Evolutionary conservation across 2,329 filamentous ascomycete species (phyloP).

Genomic region (Mycosphaerelloides madeirae): DNA sequence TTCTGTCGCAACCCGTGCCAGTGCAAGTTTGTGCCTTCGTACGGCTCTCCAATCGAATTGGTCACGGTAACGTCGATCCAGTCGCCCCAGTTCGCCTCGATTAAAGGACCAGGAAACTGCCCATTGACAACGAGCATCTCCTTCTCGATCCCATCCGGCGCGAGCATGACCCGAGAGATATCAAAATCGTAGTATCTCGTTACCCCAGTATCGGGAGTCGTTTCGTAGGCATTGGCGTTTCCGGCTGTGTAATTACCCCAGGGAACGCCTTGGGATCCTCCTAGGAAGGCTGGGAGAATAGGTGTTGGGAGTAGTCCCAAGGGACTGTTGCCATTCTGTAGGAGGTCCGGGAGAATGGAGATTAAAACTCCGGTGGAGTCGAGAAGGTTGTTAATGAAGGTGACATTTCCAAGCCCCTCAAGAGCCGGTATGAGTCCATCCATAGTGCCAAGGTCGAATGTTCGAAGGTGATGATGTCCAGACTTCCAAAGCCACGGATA

Average conservation of each 20-base stretch:
- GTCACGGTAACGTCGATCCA: slow-evolving; percentile 29
- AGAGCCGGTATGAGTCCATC: slow-evolving; percentile 8
- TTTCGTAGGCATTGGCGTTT: slow-evolving; percentile 22
- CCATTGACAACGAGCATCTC: slow-evolving; percentile 22
- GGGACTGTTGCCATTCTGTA: slow-evolving; percentile 10
- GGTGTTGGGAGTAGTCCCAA: slow-evolving; percentile 11
- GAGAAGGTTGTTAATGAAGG: slow-evolving; percentile 18
- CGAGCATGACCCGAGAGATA: slow-evolving; percentile 15
- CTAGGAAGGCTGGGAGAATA: slow-evolving; percentile 11
- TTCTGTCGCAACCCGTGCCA: slow-evolving; percentile 39
- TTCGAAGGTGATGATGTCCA: too few species aligned
- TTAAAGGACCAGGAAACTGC: slow-evolving; percentile 23
- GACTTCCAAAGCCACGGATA: too few species aligned
- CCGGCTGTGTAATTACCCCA: slow-evolving; percentile 27
- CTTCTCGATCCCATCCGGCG: slow-evolving; percentile 22
- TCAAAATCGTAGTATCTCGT: slow-evolving; percentile 26
- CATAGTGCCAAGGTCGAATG: slow-evolving; percentile 1
- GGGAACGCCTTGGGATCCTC: slow-evolving; percentile 21
- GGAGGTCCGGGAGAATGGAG: slow-evolving; percentile 12
- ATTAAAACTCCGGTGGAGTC: slow-evolving; percentile 12
- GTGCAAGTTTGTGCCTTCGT: slow-evolving; percentile 37
- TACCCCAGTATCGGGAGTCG: slow-evolving; percentile 23
- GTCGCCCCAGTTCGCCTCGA: slow-evolving; percentile 39
- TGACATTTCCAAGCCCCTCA: slow-evolving; percentile 15
- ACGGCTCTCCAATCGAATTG: slow-evolving; percentile 24